These are phyloP conservation scores for Solanum piurae DNA, from an alignment of 257 asterid species.

Conservation along the genomic window DNA sequence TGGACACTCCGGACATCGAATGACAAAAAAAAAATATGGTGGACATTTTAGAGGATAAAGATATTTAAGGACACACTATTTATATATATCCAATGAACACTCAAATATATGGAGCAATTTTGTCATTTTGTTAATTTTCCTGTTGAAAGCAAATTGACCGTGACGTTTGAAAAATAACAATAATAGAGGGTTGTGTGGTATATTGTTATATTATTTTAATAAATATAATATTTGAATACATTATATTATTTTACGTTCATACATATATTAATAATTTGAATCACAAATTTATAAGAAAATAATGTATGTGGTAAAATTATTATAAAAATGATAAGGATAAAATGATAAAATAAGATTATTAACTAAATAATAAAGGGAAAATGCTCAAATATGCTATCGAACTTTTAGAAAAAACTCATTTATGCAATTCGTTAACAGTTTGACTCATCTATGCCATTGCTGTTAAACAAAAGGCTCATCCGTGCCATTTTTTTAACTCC, in stretches of 20 bases:
- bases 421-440: too few species aligned
- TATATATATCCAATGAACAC: not conserved
- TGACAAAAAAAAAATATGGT: not conserved
- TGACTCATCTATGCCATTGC: too few species aligned
- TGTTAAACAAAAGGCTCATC: too few species aligned
- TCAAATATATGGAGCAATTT: not conserved
- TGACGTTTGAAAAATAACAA: not conserved
- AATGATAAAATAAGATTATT: too few species aligned
- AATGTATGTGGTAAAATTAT: not conserved
- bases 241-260: too few species aligned
- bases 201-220: too few species aligned
- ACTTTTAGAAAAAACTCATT: too few species aligned
- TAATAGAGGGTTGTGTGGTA: not conserved
- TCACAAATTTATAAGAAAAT: not conserved
- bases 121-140: not conserved
- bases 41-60: not conserved
- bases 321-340: too few species aligned
- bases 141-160: not conserved
- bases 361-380: not conserved
- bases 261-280: not conserved
- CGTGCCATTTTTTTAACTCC: too few species aligned
- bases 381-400: too few species aligned
- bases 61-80: not conserved
- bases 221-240: too few species aligned
- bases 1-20: not conserved